A percentile compares a stretch with the other conserved stretches of the same genome.
These are phyloP conservation scores for Typha latifolia DNA, from an alignment of 176 grass and related monocot genomes.

Conservation along the genomic window DNA sequence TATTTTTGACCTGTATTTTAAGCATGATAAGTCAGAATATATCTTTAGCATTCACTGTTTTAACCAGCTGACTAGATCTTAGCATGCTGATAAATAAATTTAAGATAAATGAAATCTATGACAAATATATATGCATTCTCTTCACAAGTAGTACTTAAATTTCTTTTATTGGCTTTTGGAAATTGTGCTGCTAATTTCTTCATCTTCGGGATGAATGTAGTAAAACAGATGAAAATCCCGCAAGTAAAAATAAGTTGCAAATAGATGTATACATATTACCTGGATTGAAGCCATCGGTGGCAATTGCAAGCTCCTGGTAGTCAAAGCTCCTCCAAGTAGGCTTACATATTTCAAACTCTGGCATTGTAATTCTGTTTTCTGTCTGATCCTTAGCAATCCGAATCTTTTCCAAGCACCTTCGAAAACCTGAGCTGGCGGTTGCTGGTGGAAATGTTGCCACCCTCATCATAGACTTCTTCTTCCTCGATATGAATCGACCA, in stretches of 20 bases:
- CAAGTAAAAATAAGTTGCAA: not conserved
- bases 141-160: no score
- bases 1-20: no score
- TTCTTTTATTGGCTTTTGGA: no score
- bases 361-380: slow-evolving; percentile 29
- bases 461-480: slow-evolving; percentile 62
- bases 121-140: no score
- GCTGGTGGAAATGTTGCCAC: slow-evolving; percentile 56
- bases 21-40: no score
- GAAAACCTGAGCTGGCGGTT: slow-evolving; percentile 34
- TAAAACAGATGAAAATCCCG: not conserved
- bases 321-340: slow-evolving; percentile 96
- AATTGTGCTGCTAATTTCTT: no score
- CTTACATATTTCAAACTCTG: slow-evolving; percentile 57
- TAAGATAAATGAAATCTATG: no score
- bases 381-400: slow-evolving; percentile 44
- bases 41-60: no score
- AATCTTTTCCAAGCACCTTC: slow-evolving; percentile 49
- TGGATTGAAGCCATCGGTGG: slow-evolving; percentile 76
- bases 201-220: not conserved
- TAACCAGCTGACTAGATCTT: no score
- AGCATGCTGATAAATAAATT: no score
- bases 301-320: slow-evolving; percentile 59
- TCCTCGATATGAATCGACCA: slow-evolving; percentile 53
- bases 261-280: slow-evolving; percentile 29